These are phyloP conservation scores for Dimocarpus longan DNA, from an alignment of 345 rosid species.

Conservation along the genomic window DNA sequence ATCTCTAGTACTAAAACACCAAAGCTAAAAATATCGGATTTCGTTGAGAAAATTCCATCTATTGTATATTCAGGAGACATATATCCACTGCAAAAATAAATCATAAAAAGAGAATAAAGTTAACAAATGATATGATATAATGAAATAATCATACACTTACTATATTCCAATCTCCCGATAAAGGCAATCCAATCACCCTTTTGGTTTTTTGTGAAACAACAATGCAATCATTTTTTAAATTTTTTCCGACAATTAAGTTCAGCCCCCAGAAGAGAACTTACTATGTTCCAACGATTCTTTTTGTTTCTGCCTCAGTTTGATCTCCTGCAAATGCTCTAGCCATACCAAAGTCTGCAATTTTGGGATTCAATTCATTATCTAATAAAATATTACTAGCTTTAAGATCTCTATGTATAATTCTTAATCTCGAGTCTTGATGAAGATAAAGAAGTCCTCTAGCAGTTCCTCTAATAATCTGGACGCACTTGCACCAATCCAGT, in stretches of 20 bases:
- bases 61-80: slow-evolving; percentile 55
- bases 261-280: slow-evolving; percentile 9
- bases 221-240: too few species aligned
- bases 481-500: slow-evolving; percentile 22
- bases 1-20: slow-evolving; percentile 37
- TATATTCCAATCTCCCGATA: too few species aligned
- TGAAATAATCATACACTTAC: neutral
- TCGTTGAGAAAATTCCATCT: slow-evolving; percentile 40
- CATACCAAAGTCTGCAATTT: slow-evolving; percentile 36
- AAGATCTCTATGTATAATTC: slow-evolving; percentile 35
- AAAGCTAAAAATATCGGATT: slow-evolving; percentile 45
- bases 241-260: too few species aligned
- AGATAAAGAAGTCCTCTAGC: slow-evolving; percentile 38
- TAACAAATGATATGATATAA: neutral
- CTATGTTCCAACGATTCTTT: slow-evolving; percentile 35
- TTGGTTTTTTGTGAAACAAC: too few species aligned
- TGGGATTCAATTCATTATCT: slow-evolving; percentile 33
- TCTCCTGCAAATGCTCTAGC: slow-evolving; percentile 34
- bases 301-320: slow-evolving; percentile 23
- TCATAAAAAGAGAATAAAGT: neutral
- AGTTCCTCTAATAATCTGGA: slow-evolving; percentile 31
- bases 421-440: slow-evolving; percentile 36
- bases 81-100: slow-evolving; percentile 35
- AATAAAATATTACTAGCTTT: slow-evolving; percentile 37
- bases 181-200: too few species aligned